Conservation (phyloP, 1,139 yeast genomes). For the Pneumocystis oryctolagi region DNA sequence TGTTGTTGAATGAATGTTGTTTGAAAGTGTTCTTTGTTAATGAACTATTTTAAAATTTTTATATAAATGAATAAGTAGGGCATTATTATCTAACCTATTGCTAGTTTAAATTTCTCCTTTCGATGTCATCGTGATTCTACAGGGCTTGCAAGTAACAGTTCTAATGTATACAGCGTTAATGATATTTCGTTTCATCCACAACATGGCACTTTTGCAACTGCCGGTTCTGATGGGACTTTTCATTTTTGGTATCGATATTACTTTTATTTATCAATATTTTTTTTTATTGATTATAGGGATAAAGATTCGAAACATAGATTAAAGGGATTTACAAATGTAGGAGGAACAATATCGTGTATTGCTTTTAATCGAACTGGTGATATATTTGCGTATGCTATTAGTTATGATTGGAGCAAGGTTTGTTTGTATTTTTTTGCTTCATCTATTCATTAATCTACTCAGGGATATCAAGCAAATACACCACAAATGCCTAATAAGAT, state of each 20-base stretch:
- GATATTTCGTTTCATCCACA: slow-evolving; percentile 75
- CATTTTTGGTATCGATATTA: slow-evolving; percentile 49
- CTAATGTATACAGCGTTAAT: slow-evolving; percentile 54
- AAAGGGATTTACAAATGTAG: slow-evolving; percentile 57
- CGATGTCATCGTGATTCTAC: slow-evolving; percentile 67
- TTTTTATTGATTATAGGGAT: slow-evolving; percentile 29
- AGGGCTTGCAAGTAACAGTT: slow-evolving; percentile 14
- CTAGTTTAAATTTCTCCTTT: slow-evolving; percentile 47
- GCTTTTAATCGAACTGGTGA: slow-evolving; percentile 73
- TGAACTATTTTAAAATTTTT: neutral
- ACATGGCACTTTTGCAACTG: slow-evolving; percentile 83
- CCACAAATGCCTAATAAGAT: slow-evolving; percentile 62
- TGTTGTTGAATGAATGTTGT: neutral
- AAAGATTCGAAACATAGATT: slow-evolving; percentile 81
- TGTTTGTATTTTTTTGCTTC: neutral
- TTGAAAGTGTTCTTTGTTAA: neutral
- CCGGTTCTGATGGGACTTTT: slow-evolving; percentile 89
- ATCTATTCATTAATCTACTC: neutral
- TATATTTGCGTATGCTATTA: slow-evolving; percentile 78
- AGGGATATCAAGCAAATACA: slow-evolving; percentile 61
- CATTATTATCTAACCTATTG: slow-evolving; percentile 25
- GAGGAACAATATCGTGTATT: slow-evolving; percentile 60
- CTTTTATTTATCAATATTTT: neutral
- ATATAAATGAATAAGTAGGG: slow-evolving; percentile 22
- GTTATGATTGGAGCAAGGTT: slow-evolving; percentile 82